phyloP scores from a whole-genome alignment of 257 asterid species.

The Capsicum baccatum region DNA sequence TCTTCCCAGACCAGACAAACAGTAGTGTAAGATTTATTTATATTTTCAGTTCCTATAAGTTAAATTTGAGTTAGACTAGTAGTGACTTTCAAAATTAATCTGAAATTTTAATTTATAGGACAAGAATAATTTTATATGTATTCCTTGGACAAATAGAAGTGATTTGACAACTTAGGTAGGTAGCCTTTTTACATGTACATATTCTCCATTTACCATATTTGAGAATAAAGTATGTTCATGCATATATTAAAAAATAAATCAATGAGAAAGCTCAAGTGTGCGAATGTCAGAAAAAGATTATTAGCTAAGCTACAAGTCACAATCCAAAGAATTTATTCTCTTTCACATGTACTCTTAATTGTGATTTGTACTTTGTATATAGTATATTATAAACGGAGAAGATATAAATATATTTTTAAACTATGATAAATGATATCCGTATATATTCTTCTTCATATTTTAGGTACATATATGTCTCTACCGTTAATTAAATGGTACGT shows the following conservation, averaged over 20 bases:
- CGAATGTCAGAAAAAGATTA: slow-evolving; percentile 4
- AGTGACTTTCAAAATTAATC: neutral
- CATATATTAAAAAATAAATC: neutral
- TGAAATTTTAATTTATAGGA: neutral
- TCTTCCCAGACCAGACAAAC: too few species aligned
- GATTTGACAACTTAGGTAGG: neutral
- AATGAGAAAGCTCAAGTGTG: slow-evolving; percentile 13
- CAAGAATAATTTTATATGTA: neutral
- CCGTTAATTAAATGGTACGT: too few species aligned
- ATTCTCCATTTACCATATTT: neutral
- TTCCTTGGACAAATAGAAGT: neutral
- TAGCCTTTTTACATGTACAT: neutral
- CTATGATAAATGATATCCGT: too few species aligned
- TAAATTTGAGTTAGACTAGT: slow-evolving; percentile 3
- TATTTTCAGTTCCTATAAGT: neutral
- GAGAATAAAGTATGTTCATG: neutral
- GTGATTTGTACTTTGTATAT: neutral
- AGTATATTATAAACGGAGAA: too few species aligned
- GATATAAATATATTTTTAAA: too few species aligned
- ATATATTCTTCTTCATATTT: too few species aligned
- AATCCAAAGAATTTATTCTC: slow-evolving; percentile 14
- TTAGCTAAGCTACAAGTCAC: slow-evolving; percentile 6
- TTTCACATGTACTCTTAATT: neutral
- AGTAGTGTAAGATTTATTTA: neutral
- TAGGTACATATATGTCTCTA: too few species aligned